Evolutionary conservation across 1,284 basidiomycete genomes (phyloP).

Genomic region (Ganoderma boninense): DNA sequence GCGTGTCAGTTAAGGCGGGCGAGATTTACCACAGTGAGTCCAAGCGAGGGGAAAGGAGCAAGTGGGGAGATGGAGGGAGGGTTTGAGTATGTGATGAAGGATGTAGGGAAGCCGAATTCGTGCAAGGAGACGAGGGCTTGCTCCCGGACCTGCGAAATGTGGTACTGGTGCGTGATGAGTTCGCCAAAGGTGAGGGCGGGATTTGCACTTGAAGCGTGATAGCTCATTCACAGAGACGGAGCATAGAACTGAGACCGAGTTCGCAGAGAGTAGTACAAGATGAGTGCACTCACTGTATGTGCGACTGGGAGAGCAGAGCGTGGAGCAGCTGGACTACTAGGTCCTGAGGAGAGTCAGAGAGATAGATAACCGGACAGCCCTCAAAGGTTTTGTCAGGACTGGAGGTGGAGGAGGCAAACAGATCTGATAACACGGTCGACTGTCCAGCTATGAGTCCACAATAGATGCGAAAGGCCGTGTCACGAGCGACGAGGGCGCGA

Average conservation of each 20-base stretch:
- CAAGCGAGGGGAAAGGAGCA: too few species aligned
- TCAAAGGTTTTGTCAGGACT: conserved; percentile 15
- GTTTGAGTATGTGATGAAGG: too few species aligned
- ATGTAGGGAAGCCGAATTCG: too few species aligned
- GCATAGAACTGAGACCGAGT: not conserved
- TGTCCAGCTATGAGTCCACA: conserved; percentile 28
- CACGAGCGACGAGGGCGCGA: conserved; percentile 28
- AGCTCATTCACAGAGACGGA: not conserved
- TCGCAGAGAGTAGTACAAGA: not conserved
- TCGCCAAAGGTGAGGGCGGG: not conserved
- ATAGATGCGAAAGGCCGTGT: conserved; percentile 28
- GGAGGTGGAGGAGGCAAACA: conserved; percentile 30
- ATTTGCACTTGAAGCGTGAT: not conserved
- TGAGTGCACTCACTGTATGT: not conserved
- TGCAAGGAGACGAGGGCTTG: too few species aligned
- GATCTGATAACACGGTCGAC: conserved; percentile 30
- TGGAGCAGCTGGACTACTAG: conserved; percentile 13
- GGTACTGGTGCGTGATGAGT: too few species aligned
- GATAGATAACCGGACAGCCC: conserved; percentile 25
- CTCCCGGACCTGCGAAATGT: too few species aligned
- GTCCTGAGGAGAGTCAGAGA: conserved; percentile 26
- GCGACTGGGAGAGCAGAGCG: conserved; percentile 2
- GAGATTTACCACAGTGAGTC: too few species aligned
- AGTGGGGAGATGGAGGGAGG: too few species aligned
- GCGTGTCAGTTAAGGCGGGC: too few species aligned